Conservation (phyloP, 495 filamentous ascomycete species). For the Lasiosphaeris hirsuta region DNA sequence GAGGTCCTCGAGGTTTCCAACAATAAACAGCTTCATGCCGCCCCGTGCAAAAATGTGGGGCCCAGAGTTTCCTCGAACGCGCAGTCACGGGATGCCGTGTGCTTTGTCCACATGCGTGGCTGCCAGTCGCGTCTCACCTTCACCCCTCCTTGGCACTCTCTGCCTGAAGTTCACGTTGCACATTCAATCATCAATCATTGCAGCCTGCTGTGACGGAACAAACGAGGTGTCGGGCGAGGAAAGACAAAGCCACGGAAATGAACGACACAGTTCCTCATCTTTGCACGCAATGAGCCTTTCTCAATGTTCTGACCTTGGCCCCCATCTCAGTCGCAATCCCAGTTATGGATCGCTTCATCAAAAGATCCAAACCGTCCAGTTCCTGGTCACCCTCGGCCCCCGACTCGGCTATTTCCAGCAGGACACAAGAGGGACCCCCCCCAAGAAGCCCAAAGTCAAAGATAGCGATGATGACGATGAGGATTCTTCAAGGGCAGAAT, state of each 20-base stretch:
- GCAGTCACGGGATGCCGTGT: slow-evolving; percentile 30
- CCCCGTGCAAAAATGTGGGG: neutral
- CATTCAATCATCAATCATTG: no score
- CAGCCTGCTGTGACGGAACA: no score
- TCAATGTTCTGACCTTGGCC: no score
- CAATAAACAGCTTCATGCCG: no score
- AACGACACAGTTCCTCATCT: no score
- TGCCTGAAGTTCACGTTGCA: slow-evolving; percentile 6
- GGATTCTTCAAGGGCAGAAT: slow-evolving; percentile 3
- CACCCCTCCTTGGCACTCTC: neutral
- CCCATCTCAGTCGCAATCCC: neutral
- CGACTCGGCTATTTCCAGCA: slow-evolving; percentile 10
- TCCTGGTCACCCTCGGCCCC: neutral
- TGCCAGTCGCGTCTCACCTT: neutral
- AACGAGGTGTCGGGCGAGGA: no score
- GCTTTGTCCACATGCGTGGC: neutral
- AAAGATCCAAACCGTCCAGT: slow-evolving; percentile 14
- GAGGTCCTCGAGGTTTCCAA: no score
- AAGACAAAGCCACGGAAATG: no score
- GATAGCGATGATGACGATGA: slow-evolving; percentile 26
- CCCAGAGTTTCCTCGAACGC: slow-evolving; percentile 6
- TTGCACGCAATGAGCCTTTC: no score
- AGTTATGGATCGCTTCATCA: slow-evolving; percentile 32
- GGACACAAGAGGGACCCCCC: slow-evolving; percentile 22
- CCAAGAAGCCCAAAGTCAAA: slow-evolving; percentile 31